Percentiles rank a stretch among this genome's conserved stretches.
Evolutionary conservation across 306 rosid species (phyloP).

Genomic region (Gleditsia sinensis): DNA sequence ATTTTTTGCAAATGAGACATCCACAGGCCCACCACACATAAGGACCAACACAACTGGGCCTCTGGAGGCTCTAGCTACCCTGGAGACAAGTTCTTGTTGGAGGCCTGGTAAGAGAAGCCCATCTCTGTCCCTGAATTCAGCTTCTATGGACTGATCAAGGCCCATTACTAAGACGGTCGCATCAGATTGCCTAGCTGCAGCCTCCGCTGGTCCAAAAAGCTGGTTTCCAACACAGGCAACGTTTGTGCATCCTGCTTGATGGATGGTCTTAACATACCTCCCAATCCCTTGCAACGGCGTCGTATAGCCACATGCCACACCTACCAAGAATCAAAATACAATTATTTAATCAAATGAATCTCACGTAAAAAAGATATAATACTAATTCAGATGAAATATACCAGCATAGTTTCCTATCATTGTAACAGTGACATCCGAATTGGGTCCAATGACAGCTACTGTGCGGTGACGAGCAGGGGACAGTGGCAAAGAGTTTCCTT

Average conservation of each 20-base stretch:
- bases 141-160: constrained; percentile 83
- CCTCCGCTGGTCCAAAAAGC: constrained; percentile 57
- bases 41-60: constrained; percentile 82
- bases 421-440: constrained; percentile 74
- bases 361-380: neutral
- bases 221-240: constrained; percentile 57
- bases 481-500: constrained; percentile 52
- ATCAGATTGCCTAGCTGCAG: constrained; percentile 57
- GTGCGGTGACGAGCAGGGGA: constrained; percentile 46
- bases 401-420: constrained; percentile 97
- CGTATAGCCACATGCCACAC: constrained; percentile 83
- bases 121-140: constrained; percentile 64
- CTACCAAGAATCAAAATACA: constrained; percentile 20
- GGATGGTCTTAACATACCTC: constrained; percentile 64
- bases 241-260: constrained; percentile 57
- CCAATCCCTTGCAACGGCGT: constrained; percentile 81
- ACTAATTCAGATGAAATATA: too few relatives aligned
- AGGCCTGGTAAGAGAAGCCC: constrained; percentile 68
- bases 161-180: constrained; percentile 85
- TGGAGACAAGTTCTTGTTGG: constrained; percentile 69
- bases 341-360: neutral
- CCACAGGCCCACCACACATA: constrained; percentile 91
- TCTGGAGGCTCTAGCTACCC: constrained; percentile 59
- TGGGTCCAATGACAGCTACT: constrained; percentile 89
- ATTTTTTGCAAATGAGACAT: constrained; percentile 67